phyloP scores from a whole-genome alignment of 2,329 filamentous ascomycete genomes.

The Ustulina deusta region DNA sequence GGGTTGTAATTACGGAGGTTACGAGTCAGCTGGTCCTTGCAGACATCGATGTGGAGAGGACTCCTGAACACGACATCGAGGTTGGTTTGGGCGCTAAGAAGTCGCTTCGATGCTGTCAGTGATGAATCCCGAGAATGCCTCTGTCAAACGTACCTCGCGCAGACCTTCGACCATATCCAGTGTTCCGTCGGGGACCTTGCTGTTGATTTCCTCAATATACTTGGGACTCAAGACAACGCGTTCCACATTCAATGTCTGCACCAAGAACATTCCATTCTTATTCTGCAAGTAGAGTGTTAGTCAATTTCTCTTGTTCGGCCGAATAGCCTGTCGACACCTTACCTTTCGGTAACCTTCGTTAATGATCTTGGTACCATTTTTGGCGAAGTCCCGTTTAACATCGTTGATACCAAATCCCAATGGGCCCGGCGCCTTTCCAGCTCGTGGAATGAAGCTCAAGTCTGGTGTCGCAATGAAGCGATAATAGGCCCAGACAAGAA shows the following conservation, averaged over 20 bases:
- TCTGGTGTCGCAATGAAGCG: conserved; percentile 35
- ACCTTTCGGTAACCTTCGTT: conserved; percentile 38
- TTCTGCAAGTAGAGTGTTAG: conserved; percentile 31
- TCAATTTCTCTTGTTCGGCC: neutral
- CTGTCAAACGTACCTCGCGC: conserved; percentile 32
- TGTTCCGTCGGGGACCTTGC: conserved; percentile 39
- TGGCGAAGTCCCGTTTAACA: conserved; percentile 40
- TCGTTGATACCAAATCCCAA: conserved; percentile 37
- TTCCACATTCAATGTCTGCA: conserved; percentile 40
- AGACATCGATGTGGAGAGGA: conserved; percentile 41
- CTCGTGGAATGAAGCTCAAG: conserved; percentile 36
- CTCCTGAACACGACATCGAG: conserved; percentile 42
- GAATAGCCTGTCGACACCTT: neutral
- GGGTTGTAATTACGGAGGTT: conserved; percentile 38
- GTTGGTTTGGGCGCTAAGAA: conserved; percentile 40
- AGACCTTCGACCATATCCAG: conserved; percentile 42
- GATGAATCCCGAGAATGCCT: neutral
- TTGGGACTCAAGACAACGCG: conserved; percentile 41
- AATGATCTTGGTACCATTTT: conserved; percentile 40
- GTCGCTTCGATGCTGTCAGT: conserved; percentile 34
- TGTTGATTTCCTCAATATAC: conserved; percentile 42
- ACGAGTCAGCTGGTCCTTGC: conserved; percentile 40
- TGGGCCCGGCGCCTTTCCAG: conserved; percentile 36
- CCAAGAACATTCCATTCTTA: conserved; percentile 40
- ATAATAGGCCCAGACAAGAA: conserved; percentile 34